These are phyloP conservation scores for Poa annua DNA, from an alignment of 176 grass and related monocot genomes.

Conservation along the genomic window DNA sequence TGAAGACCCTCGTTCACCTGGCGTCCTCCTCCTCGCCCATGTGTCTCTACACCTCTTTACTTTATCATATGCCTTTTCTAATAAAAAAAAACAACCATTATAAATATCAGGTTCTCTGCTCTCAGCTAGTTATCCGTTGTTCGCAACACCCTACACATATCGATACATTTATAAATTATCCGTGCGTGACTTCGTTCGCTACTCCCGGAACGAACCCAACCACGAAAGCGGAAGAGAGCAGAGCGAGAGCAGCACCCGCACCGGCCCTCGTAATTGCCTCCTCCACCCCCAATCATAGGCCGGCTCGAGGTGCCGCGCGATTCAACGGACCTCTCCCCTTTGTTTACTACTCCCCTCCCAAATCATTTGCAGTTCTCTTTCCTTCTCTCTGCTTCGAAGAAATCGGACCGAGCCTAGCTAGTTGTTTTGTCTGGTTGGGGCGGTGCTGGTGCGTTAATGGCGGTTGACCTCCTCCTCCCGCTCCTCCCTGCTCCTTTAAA, in stretches of 20 bases:
- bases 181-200: slow-evolving; percentile 14
- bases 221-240: not conserved
- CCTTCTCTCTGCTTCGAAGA: not conserved
- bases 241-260: slow-evolving; percentile 24
- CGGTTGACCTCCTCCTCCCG: slow-evolving; percentile 28
- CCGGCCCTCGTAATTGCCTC: not conserved
- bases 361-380: slow-evolving; percentile 29
- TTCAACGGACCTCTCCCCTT: slow-evolving; percentile 32
- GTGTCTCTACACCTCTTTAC: too few relatives aligned
- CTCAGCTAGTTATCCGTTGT: too few relatives aligned
- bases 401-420: slow-evolving; percentile 10
- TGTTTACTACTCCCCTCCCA: not conserved
- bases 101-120: too few relatives aligned
- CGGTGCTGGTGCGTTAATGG: slow-evolving; percentile 53
- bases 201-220: slow-evolving; percentile 27
- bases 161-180: slow-evolving; percentile 3
- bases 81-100: too few relatives aligned
- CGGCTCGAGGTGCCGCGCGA: slow-evolving; percentile 48
- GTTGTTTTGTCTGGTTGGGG: slow-evolving; percentile 37
- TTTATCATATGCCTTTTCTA: too few relatives aligned
- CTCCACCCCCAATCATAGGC: slow-evolving; percentile 45
- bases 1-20: too few relatives aligned
- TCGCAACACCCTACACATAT: too few relatives aligned
- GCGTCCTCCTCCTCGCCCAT: too few relatives aligned
- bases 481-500: slow-evolving; percentile 33